These are phyloP conservation scores for sunflower (Helianthus annuus) DNA, from an alignment of 129 eudicot species.

Conservation along the genomic window HanXRQr2.0-SUNRISE NC_035436.2:152826431-152826930, in stretches of 20 bases:
- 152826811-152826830: no score
- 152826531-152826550: constrained; percentile 71
- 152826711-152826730: constrained; percentile 2
- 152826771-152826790: constrained; percentile 99
- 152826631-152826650: constrained; percentile 92
- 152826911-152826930: no score
- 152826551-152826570: constrained; percentile 88
- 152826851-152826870: no score
- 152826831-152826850: no score
- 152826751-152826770: constrained; percentile 66
- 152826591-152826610: constrained; percentile 92
- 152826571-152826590: constrained; percentile 85
- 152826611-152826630: constrained; percentile 97
- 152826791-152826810: constrained; percentile 93
- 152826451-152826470: constrained; percentile 48
- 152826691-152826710: background rate
- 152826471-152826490: constrained; percentile 43
- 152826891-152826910: no score
- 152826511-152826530: constrained; percentile 87
- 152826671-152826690: constrained; percentile 30
- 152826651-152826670: constrained; percentile 98
- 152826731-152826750: constrained; percentile 10
- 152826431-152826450: constrained; percentile 52
- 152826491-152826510: constrained; percentile 49
- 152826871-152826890: no score